These are phyloP conservation scores for Ambrosia hybrid DNA, from an alignment of 140 eudicot species.

Conservation along the genomic window DNA sequence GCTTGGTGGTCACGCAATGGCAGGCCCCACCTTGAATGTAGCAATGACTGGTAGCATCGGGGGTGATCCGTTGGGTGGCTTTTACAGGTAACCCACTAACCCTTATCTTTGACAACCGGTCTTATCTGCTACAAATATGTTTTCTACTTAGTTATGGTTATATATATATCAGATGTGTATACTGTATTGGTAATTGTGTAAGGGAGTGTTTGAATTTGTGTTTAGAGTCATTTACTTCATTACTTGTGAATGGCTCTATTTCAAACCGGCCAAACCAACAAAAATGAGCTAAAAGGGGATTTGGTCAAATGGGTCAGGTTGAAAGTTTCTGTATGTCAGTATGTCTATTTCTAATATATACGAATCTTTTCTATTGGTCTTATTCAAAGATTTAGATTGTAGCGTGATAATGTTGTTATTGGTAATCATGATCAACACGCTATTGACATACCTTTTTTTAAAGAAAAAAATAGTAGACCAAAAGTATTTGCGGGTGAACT, in stretches of 20 bases:
- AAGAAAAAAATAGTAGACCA: no score
- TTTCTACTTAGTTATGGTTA: background rate
- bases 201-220: background rate
- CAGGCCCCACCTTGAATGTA: slow-evolving; percentile 69
- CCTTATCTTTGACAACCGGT: background rate
- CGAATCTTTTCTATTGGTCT: no score
- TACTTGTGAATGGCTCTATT: no score
- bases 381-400: no score
- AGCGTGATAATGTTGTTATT: no score
- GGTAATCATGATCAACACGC: no score
- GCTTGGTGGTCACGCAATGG: slow-evolving; percentile 76
- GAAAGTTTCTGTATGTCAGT: no score
- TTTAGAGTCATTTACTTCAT: background rate
- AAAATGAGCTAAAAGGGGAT: background rate
- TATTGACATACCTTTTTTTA: no score
- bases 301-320: no score
- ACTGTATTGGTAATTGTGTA: background rate
- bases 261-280: background rate
- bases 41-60: slow-evolving; percentile 98
- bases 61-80: slow-evolving; percentile 93
- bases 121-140: background rate
- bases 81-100: slow-evolving; percentile 86
- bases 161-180: background rate
- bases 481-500: no score
- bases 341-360: no score